Percentiles rank a stretch among this genome's conserved stretches.
Conservation (phyloP, 2,329 filamentous ascomycete genomes). For the Aspergillus sp. region DNA sequence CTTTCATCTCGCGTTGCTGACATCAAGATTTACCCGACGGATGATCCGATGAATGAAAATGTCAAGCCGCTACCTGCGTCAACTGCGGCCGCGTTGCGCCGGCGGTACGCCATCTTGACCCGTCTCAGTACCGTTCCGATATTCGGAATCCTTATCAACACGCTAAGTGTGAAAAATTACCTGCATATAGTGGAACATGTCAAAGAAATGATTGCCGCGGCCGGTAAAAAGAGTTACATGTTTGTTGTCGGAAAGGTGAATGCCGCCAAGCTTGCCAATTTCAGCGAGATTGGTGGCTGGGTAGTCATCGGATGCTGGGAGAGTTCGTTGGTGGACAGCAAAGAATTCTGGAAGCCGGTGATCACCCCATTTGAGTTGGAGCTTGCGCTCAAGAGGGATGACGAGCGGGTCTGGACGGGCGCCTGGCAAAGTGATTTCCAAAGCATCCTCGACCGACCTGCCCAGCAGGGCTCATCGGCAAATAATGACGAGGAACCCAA, state of each 20-base stretch:
- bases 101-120: conserved; percentile 83
- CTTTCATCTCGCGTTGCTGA: conserved; percentile 75
- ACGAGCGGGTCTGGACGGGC: conserved; percentile 75
- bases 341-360: conserved; percentile 81
- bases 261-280: conserved; percentile 92
- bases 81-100: conserved; percentile 61
- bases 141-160: conserved; percentile 94
- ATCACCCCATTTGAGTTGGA: conserved; percentile 93
- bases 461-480: conserved; percentile 14
- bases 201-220: conserved; percentile 65
- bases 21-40: conserved; percentile 71
- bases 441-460: conserved; percentile 49
- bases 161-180: conserved; percentile 87
- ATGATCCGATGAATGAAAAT: conserved; percentile 19
- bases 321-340: conserved; percentile 83
- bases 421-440: conserved; percentile 88
- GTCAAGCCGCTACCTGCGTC: conserved; percentile 44
- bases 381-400: conserved; percentile 69
- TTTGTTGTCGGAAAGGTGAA: conserved; percentile 97
- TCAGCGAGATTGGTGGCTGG: conserved; percentile 92
- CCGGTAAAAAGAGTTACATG: conserved; percentile 92
- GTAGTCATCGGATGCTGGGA: conserved; percentile 98
- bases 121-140: conserved; percentile 74
- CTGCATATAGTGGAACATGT: conserved; percentile 72
- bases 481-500: neutral